Percentiles rank a stretch among this genome's conserved stretches.
Evolutionary conservation across 2,329 filamentous ascomycete genomes (phyloP).

Genomic region (Polychaeton citri): DNA sequence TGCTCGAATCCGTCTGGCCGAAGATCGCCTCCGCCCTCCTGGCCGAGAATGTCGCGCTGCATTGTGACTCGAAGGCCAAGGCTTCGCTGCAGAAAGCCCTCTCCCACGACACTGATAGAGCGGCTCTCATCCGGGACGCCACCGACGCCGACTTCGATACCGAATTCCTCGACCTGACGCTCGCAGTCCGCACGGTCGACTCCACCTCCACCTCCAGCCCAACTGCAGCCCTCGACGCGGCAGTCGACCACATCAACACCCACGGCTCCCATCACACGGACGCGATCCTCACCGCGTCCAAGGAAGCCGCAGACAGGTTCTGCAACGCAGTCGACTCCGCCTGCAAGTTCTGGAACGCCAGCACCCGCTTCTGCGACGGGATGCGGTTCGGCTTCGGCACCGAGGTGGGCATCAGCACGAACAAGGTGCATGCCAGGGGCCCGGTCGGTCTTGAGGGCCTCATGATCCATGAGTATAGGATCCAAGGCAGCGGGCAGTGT

Average conservation of each 20-base stretch:
- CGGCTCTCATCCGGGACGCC: constrained; percentile 47
- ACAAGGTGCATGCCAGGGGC: constrained; percentile 91
- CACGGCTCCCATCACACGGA: constrained; percentile 94
- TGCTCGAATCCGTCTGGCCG: constrained; percentile 55
- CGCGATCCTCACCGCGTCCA: constrained; percentile 63
- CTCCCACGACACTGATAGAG: constrained; percentile 21
- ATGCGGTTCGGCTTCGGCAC: constrained; percentile 97
- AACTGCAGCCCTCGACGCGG: constrained; percentile 43
- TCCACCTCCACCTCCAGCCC: constrained; percentile 6
- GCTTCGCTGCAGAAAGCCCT: constrained; percentile 43
- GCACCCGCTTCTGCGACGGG: constrained; percentile 85
- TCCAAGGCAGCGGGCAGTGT: constrained; percentile 72
- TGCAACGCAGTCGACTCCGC: constrained; percentile 77
- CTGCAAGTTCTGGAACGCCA: constrained; percentile 94
- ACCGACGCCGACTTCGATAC: constrained; percentile 64
- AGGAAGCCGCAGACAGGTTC: constrained; percentile 61
- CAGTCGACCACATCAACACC: constrained; percentile 77
- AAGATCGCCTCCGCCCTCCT: constrained; percentile 60
- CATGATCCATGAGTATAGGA: constrained; percentile 94
- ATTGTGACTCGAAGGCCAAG: constrained; percentile 62
- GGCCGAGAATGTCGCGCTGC: constrained; percentile 64
- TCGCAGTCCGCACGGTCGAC: constrained; percentile 71
- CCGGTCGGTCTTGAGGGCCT: constrained; percentile 89
- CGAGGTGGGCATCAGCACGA: constrained; percentile 95
- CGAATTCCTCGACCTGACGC: constrained; percentile 73